phyloP scores from a whole-genome alignment of 176 grass and related monocot genomes.

The Areca catechu region DNA sequence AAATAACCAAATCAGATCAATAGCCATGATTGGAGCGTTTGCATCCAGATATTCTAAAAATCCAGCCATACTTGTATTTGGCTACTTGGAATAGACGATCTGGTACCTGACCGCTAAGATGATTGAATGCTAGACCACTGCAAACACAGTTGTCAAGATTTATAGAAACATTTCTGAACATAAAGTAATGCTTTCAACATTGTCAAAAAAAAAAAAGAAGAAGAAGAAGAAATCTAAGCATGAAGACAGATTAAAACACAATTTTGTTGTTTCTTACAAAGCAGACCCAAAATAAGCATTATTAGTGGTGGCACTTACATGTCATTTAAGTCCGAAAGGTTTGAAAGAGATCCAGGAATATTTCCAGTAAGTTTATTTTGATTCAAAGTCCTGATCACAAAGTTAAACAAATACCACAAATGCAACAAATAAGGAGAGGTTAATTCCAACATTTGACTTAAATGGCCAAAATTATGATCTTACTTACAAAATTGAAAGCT shows the following conservation, averaged over 20 bases:
- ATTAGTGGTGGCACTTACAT: slow-evolving; percentile 5
- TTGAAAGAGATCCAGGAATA: slow-evolving; percentile 16
- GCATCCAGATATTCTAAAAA: slow-evolving; percentile 1
- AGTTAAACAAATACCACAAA: neutral
- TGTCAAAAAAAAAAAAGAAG: no score
- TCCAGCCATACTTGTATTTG: slow-evolving; percentile 78
- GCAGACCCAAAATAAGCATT: no score
- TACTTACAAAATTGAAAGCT: slow-evolving; percentile 70
- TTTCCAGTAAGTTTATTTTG: slow-evolving; percentile 17
- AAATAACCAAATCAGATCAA: slow-evolving; percentile 36
- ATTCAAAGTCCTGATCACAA: slow-evolving; percentile 9
- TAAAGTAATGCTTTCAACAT: no score
- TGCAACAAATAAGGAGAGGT: neutral
- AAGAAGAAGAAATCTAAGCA: no score
- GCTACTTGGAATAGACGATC: slow-evolving; percentile 69
- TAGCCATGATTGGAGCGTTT: slow-evolving; percentile 7
- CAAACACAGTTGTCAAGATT: slow-evolving; percentile 31
- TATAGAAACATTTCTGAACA: neutral
- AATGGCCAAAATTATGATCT: neutral
- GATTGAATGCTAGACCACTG: slow-evolving; percentile 88
- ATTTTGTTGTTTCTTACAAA: no score
- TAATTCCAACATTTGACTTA: neutral
- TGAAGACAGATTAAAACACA: no score
- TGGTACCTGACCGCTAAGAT: slow-evolving; percentile 78
- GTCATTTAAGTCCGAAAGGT: slow-evolving; percentile 7